Evolutionary conservation across 148 eudicot species (phyloP), one percentile per base, ranked within the genome.

Genomic region (Persicaria maculosa): DNA sequence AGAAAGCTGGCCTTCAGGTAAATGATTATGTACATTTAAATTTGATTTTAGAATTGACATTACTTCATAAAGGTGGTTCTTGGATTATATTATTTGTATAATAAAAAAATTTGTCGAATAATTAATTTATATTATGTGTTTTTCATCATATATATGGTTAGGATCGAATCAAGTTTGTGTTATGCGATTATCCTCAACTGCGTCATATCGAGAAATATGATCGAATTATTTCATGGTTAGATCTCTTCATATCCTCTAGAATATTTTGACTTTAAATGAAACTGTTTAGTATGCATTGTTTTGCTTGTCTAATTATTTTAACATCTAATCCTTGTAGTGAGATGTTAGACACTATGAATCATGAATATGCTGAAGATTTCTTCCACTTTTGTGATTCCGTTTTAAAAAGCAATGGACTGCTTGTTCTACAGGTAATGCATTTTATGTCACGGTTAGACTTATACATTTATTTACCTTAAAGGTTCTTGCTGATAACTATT

Each of bases 1-100:
- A 94, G 76, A 88, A 91, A 76, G 95, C 88, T 70, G 98, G 97
- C 55, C 88, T 93, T 47, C 93, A 93, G 92, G 98, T 93, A 47
- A 31, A 31, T 31, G 40, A 31, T 31, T 31, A 31, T 31, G 3
- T 31, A 31, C 40, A 31, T 31, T 31, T 31, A 31, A 31, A 31
- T 31, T 31, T 31, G 40, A 31, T 31, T 31, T 31, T 31, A 31
- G 40, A 31, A 31, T 31, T 31, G 40, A 31, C 3, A 31, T 31
- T 31, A 31, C 3, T 31, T 31, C 40, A 31, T 31, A 31, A 1
- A 1, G 40, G 2, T 31, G 40, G 40, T 31, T 31, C 40, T 31
- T 31, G 3, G 40, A 31, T 31, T 31, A 31, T 31, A 31, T 31
- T 31, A 31, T 31, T 31, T 31, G 40, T 31, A 31, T 31, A 31